Evolutionary conservation across 1,284 basidiomycete genomes (phyloP), one percentile per base, ranked within the genome.

Genomic region (Ceratobasidium sp.): DNA sequence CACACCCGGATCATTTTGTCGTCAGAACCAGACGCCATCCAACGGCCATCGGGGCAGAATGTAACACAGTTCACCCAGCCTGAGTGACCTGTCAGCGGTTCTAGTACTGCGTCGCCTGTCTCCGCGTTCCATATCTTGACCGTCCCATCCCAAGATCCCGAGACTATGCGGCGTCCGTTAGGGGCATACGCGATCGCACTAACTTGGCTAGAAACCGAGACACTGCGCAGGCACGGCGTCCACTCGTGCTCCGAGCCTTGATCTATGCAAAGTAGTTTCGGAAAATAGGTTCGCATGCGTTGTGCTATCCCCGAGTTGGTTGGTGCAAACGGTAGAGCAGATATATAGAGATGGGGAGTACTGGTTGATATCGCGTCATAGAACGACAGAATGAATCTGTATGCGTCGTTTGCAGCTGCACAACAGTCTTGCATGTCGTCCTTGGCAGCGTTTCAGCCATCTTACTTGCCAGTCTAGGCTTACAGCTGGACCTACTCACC

Each of bases 1-100:
- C 74, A 77, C 7, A 78, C 7, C 6, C 56, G 76, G 4, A 79
- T 49, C 5, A 53, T 69, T 13, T 39, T 4, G 31, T 77, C 78
- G n/a, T 60, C 0, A 1, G 77, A 77, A 10, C 76, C 76, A 5
- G 76, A 75, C n/a, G 45, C 77, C 2, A 79, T 20, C 20, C 31
- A 35, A n/a, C 39, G 63, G 47, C 78, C 65, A 56, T 77, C 56
- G 15, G 61, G 65, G 4, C 71, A 77, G 42, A 67, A 79, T 13
- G 69, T 64, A 6, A 79, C 60, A 17, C 26, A 67, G 15, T 23
- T 23, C 23, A 71, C 66, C 3, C 2, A 20, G 5, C 8, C 42
- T 5, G 28, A 20, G 33, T 45, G 51, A 31, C 73, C 54, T 11
- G 31, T 37, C 3, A 63, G 53, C 11, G 58, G 49, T 23, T 42